phyloP scores from a whole-genome alignment of 108 stramenopile genomes.

The Nitzschia inconspicua region DNA sequence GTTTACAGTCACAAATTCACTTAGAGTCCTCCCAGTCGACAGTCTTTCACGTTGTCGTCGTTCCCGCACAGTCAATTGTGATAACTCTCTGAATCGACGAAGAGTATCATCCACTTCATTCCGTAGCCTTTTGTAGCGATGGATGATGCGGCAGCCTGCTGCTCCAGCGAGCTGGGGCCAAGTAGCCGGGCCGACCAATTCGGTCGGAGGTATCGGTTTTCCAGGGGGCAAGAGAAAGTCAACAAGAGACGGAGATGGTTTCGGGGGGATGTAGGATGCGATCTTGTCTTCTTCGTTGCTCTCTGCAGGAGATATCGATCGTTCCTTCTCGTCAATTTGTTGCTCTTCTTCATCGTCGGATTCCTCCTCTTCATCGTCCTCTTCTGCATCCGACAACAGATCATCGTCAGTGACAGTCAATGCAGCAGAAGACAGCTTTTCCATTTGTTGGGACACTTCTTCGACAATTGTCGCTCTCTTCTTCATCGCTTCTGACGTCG shows the following conservation, averaged over 20 bases:
- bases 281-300: slow-evolving; percentile 37
- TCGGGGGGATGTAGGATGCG: slow-evolving; percentile 58
- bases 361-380: slow-evolving; percentile 62
- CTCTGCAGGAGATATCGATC: slow-evolving; percentile 12
- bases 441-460: slow-evolving; percentile 71
- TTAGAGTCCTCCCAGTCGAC: slow-evolving; percentile 54
- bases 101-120: slow-evolving; percentile 84
- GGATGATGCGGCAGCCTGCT: slow-evolving; percentile 60
- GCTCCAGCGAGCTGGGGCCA: slow-evolving; percentile 80
- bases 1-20: slow-evolving; percentile 42
- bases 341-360: slow-evolving; percentile 61
- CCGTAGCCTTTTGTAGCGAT: slow-evolving; percentile 73
- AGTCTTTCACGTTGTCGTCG: slow-evolving; percentile 62
- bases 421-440: slow-evolving; percentile 49
- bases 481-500: slow-evolving; percentile 12
- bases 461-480: slow-evolving; percentile 63
- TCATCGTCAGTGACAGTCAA: slow-evolving; percentile 58
- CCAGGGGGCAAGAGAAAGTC: slow-evolving; percentile 81
- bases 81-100: slow-evolving; percentile 54
- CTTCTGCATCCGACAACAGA: slow-evolving; percentile 52
- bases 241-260: slow-evolving; percentile 71
- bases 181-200: slow-evolving; percentile 58
- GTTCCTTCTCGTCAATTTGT: slow-evolving; percentile 20
- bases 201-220: slow-evolving; percentile 55
- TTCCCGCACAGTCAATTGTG: slow-evolving; percentile 61